Conservation (phyloP, 345 rosid genomes). For the Passiflora organensis region DNA sequence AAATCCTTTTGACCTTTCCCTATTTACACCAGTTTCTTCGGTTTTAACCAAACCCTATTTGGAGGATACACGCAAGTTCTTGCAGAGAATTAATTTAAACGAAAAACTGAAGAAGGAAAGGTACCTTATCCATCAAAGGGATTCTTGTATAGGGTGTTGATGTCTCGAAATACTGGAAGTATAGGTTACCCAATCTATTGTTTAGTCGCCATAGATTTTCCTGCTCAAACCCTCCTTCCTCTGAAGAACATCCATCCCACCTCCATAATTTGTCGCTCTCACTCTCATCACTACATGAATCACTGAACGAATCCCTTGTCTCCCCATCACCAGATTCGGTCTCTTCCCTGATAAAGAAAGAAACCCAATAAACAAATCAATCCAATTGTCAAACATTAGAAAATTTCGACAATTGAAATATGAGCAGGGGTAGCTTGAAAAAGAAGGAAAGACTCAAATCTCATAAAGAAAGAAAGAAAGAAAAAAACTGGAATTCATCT, state of each 20-base stretch:
- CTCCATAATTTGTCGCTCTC: constrained; percentile 82
- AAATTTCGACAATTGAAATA: too few relatives aligned
- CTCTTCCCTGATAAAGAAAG: constrained; percentile 64
- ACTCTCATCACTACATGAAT: constrained; percentile 81
- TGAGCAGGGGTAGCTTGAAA: too few relatives aligned
- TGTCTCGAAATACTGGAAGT: constrained; percentile 79
- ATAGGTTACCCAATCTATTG: constrained; percentile 71
- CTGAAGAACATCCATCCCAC: constrained; percentile 77
- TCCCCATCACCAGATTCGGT: constrained; percentile 67
- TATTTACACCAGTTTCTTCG: too few relatives aligned
- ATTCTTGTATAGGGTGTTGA: constrained; percentile 89
- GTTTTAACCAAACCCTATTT: too few relatives aligned
- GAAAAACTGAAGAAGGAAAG: not conserved
- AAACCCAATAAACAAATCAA: too few relatives aligned
- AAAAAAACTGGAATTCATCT: not conserved
- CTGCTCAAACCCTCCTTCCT: constrained; percentile 80
- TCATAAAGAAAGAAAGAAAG: too few relatives aligned
- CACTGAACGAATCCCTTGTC: constrained; percentile 78
- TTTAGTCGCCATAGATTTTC: constrained; percentile 58
- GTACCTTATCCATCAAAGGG: constrained; percentile 99
- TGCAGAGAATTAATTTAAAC: not conserved
- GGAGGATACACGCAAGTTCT: too few relatives aligned
- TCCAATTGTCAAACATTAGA: too few relatives aligned
- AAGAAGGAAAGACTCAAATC: too few relatives aligned
- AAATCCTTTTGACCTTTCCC: too few relatives aligned